Evolutionary conservation across 768 basidiomycete species (phyloP).

Genomic region (Termitomyces sp.): DNA sequence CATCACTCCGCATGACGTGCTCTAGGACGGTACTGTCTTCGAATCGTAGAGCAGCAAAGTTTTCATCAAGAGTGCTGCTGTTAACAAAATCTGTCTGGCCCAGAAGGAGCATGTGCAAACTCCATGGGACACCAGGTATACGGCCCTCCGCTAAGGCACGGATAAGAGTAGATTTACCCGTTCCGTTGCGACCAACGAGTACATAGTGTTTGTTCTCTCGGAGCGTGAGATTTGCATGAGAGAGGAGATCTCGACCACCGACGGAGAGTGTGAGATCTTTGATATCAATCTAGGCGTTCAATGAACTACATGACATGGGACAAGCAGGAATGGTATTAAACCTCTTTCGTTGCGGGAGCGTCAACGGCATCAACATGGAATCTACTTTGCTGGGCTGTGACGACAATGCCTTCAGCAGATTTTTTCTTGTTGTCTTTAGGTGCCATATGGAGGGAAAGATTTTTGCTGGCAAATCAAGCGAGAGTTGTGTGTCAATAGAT

Average conservation of each 20-base stretch:
- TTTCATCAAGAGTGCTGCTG: conserved; percentile 16
- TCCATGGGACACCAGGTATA: conserved; percentile 45
- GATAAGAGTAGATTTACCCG: conserved; percentile 48
- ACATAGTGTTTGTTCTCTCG: conserved; percentile 48
- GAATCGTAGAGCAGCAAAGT: conserved; percentile 9
- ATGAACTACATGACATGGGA: neutral
- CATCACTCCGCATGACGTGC: conserved; percentile 43
- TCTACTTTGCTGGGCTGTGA: conserved; percentile 44
- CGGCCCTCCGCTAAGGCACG: conserved; percentile 38
- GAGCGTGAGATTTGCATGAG: conserved; percentile 49
- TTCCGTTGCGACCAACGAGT: conserved; percentile 54
- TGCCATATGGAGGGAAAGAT: neutral
- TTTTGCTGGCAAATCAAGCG: too few relatives aligned
- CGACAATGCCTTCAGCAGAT: conserved; percentile 22
- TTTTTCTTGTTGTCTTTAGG: conserved; percentile 13
- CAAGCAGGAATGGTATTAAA: neutral
- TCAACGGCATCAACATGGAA: conserved; percentile 47
- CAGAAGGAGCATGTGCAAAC: conserved; percentile 40
- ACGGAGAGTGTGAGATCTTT: conserved; percentile 50
- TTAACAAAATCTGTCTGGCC: conserved; percentile 33
- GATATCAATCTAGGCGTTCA: conserved; percentile 38
- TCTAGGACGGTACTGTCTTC: conserved; percentile 26
- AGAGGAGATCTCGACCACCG: conserved; percentile 47
- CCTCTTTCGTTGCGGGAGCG: conserved; percentile 23
- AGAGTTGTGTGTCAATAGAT: neutral